Evolutionary conservation across 352 stramenopile genomes (phyloP).

Genomic region (Globisporangium heterothallicum): DNA sequence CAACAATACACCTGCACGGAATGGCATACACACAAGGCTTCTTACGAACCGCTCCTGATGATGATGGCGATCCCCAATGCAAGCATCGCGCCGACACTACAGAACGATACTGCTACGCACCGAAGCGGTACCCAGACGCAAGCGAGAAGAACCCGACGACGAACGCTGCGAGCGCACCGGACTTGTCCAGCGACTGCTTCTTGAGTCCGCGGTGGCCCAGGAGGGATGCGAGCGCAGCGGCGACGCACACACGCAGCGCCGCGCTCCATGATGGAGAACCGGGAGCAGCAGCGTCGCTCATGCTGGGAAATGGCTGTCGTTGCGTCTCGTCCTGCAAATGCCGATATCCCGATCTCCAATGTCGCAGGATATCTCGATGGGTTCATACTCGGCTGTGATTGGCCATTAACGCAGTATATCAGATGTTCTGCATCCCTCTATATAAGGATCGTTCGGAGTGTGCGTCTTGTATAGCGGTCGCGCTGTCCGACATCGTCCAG

Average conservation of each 20-base stretch:
- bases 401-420: background rate
- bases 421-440: background rate
- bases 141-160: conserved; percentile 68
- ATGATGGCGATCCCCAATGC: no score
- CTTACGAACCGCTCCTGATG: no score
- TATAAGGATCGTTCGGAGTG: background rate
- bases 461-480: no score
- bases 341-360: no score
- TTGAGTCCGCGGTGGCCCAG: conserved; percentile 50
- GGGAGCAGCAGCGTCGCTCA: background rate
- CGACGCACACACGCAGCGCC: conserved; percentile 29
- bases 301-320: no score
- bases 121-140: conserved; percentile 57
- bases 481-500: no score
- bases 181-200: conserved; percentile 60
- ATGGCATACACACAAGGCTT: conserved; percentile 1
- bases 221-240: conserved; percentile 30
- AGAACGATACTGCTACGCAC: conserved; percentile 17
- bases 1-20: conserved; percentile 52
- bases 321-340: no score
- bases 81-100: background rate
- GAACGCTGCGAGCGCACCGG: conserved; percentile 54
- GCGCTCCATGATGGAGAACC: background rate
- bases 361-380: no score
- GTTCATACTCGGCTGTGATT: no score